Conservation (phyloP, 2,329 filamentous ascomycete genomes). For the Lachnellula hyalina region DNA sequence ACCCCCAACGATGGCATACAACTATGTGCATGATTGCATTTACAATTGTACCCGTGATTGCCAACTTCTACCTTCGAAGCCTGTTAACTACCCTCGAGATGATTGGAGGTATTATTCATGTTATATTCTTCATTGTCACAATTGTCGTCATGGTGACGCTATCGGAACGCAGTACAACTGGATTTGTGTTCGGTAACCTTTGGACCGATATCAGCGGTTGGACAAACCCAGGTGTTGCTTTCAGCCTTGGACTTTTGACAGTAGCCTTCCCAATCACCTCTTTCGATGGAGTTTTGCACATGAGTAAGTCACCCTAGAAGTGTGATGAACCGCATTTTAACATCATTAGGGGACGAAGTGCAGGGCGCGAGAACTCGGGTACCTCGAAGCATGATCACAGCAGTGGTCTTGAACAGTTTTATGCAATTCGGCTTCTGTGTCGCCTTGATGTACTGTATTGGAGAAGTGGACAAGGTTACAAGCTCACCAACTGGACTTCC, state of each 20-base stretch:
- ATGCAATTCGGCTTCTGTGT: slow-evolving; percentile 37
- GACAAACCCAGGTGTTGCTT: slow-evolving; percentile 27
- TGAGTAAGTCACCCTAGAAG: slow-evolving; percentile 29
- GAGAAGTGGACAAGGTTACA: slow-evolving; percentile 32
- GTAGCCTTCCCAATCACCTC: slow-evolving; percentile 24
- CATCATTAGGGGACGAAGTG: slow-evolving; percentile 32
- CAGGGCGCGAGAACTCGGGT: slow-evolving; percentile 36
- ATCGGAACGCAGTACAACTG: slow-evolving; percentile 12
- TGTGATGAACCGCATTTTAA: neutral
- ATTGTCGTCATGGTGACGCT: slow-evolving; percentile 33
- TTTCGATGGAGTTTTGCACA: slow-evolving; percentile 22
- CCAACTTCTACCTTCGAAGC: slow-evolving; percentile 37
- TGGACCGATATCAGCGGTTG: slow-evolving; percentile 25
- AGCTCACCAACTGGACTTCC: slow-evolving; percentile 39
- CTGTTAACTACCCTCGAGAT: slow-evolving; percentile 37
- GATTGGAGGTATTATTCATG: slow-evolving; percentile 38
- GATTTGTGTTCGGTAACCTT: slow-evolving; percentile 27
- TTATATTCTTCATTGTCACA: slow-evolving; percentile 39
- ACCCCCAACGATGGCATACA: slow-evolving; percentile 35
- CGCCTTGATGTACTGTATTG: slow-evolving; percentile 32
- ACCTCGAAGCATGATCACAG: slow-evolving; percentile 39
- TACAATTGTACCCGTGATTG: slow-evolving; percentile 33
- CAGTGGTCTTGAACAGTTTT: slow-evolving; percentile 41
- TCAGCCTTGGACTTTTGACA: slow-evolving; percentile 34
- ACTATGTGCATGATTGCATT: slow-evolving; percentile 38